phyloP scores from a whole-genome alignment of 179 eudicot genomes.

The Patellifolia procumbens region DNA sequence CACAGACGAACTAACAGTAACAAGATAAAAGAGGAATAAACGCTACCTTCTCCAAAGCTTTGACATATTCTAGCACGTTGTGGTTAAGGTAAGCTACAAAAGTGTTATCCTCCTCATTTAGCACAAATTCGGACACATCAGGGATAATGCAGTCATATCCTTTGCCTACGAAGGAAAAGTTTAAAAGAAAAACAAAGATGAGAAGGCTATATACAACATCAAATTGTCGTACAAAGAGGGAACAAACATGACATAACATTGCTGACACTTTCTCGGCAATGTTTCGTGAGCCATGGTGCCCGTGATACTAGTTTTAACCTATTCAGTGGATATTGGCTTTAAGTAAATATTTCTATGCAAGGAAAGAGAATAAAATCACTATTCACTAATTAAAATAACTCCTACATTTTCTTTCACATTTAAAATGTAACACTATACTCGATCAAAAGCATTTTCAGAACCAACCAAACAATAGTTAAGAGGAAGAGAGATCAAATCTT shows the following conservation, averaged over 20 bases:
- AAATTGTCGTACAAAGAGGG: not conserved
- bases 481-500: too few species aligned
- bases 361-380: too few species aligned
- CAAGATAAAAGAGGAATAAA: not conserved
- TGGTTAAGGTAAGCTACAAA: slow-evolving; percentile 1
- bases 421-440: not conserved
- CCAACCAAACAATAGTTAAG: too few species aligned
- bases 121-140: not conserved
- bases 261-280: not conserved
- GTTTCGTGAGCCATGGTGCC: too few species aligned
- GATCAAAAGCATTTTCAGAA: too few species aligned
- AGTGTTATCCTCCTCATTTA: not conserved
- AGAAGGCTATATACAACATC: not conserved
- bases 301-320: too few species aligned
- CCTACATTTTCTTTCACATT: too few species aligned
- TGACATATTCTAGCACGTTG: slow-evolving; percentile 4
- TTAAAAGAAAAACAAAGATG: not conserved
- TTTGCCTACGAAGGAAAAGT: slow-evolving; percentile 4
- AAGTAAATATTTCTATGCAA: too few species aligned
- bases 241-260: too few species aligned
- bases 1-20: not conserved
- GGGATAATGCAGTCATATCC: slow-evolving; percentile 22
- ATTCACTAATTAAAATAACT: too few species aligned
- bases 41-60: slow-evolving; percentile 20
- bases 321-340: too few species aligned